These are phyloP conservation scores for Hyphopichia homilentoma DNA, from an alignment of 805 yeast species.

Conservation along the genomic window DNA sequence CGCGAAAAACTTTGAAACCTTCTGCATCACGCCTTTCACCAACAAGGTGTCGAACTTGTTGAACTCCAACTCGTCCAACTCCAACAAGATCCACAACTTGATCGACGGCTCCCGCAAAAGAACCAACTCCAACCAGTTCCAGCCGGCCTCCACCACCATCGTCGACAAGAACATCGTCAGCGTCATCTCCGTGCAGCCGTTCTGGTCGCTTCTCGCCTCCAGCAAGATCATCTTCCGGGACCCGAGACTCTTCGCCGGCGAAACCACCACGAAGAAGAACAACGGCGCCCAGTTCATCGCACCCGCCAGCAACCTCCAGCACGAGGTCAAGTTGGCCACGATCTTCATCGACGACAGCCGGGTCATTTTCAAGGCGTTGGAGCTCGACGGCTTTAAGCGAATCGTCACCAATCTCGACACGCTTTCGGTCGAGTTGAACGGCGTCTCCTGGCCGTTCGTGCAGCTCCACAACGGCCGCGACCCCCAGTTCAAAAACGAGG, in stretches of 20 bases:
- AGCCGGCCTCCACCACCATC: not conserved
- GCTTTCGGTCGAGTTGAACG: constrained; percentile 25
- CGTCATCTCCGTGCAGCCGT: constrained; percentile 30
- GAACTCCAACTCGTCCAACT: constrained; percentile 6
- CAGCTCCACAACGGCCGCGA: constrained; percentile 9
- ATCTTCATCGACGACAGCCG: constrained; percentile 27
- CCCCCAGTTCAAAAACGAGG: constrained; percentile 8
- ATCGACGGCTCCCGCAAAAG: not conserved
- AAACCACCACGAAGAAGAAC: constrained; percentile 18
- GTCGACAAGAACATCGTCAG: constrained; percentile 1
- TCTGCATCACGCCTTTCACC: constrained; percentile 21
- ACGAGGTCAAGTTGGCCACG: constrained; percentile 15
- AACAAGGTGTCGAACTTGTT: constrained; percentile 11
- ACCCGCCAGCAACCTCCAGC: not conserved
- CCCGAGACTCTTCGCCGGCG: constrained; percentile 30
- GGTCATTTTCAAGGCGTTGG: constrained; percentile 24
- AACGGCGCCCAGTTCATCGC: constrained; percentile 18
- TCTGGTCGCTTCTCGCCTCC: constrained; percentile 42
- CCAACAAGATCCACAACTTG: not conserved
- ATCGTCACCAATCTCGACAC: constrained; percentile 3
- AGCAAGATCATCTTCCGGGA: constrained; percentile 24
- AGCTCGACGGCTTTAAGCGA: constrained; percentile 6
- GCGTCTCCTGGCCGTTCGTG: constrained; percentile 30
- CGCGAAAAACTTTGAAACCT: constrained; percentile 24
- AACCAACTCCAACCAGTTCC: not conserved